Conservation (phyloP, 129 eudicot species). For the Helichrysum umbraculigerum region DNA sequence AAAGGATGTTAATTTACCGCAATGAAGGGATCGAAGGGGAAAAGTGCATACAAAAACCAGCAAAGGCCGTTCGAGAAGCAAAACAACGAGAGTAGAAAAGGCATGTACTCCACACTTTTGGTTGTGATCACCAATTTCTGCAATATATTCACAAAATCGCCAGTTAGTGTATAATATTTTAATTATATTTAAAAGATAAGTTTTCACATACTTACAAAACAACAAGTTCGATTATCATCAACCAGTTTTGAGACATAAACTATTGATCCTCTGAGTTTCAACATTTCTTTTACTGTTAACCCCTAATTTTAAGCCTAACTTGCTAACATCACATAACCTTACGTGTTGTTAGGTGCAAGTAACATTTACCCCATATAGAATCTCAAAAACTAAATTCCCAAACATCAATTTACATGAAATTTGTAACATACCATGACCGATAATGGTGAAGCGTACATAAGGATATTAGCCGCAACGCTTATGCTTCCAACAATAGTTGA, state of each 20-base stretch:
- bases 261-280: no score
- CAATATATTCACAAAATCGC: constrained; percentile 14
- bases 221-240: no score
- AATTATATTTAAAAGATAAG: no score
- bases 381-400: background rate
- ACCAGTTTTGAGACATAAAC: no score
- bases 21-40: constrained; percentile 64
- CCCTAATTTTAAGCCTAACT: no score
- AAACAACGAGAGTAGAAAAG: constrained; percentile 69
- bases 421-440: constrained; percentile 63
- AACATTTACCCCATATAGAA: no score
- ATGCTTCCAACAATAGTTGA: constrained; percentile 63
- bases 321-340: no score
- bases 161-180: background rate
- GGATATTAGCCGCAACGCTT: constrained; percentile 47
- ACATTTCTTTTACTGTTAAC: no score
- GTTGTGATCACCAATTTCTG: constrained; percentile 85
- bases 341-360: no score
- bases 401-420: background rate
- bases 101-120: constrained; percentile 89
- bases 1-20: constrained; percentile 38
- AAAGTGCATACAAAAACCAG: constrained; percentile 71
- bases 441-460: constrained; percentile 88
- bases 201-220: no score
- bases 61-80: constrained; percentile 61